Evolutionary conservation across 1,284 basidiomycete genomes (phyloP), one percentile per base, ranked within the genome.

Genomic region (Tilletia horrida): DNA sequence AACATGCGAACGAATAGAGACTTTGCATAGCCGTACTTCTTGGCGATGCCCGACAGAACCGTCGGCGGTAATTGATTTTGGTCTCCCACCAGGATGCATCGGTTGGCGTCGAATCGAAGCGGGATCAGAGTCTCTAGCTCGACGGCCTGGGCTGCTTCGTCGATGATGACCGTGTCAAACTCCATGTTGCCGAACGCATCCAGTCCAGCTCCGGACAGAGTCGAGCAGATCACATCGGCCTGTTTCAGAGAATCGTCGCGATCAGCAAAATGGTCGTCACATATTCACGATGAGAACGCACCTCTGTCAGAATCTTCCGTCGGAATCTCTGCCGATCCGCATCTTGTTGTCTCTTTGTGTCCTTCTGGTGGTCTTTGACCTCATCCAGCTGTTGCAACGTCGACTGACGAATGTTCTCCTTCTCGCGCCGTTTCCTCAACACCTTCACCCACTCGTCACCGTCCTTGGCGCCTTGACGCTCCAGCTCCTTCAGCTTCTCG

Each of bases 121-220:
- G 96, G 96, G 71, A 99, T 98, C 68, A 99, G 83, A n/a, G 93
- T 92, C 77, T 91, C 94, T 67, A 97, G 85, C 82, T 99, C 96
- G 61, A 97, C 91, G 3, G 94, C 91, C 83, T 99, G 96, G 0
- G 95, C 95, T 0, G 96, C 96, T 83, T 99, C 96, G 79, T 99
- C 96, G 72, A 98, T 96, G 78, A 99, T 89, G 71, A 98, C 88
- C 81, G 96, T 92, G 76, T 97, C 93, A 78, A 97, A 97, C 65
- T 93, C 90, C 74, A 92, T 88, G 4, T 81, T 75, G 2, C 83
- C 74, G 16, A 88, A 85, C 67, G 90, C 88, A 48, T 97, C 93
- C 76, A 97, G 92, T 1, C 95, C 96, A 7, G 79, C 80, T 21
- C 94, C 87, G 40, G 93, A 93, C 7, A 99, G 85, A 0, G 96